A percentile compares a stretch with the other conserved stretches of the same genome.
phyloP scores from a whole-genome alignment of 1,139 yeast genomes.

The Candida frijolesensis region DNA sequence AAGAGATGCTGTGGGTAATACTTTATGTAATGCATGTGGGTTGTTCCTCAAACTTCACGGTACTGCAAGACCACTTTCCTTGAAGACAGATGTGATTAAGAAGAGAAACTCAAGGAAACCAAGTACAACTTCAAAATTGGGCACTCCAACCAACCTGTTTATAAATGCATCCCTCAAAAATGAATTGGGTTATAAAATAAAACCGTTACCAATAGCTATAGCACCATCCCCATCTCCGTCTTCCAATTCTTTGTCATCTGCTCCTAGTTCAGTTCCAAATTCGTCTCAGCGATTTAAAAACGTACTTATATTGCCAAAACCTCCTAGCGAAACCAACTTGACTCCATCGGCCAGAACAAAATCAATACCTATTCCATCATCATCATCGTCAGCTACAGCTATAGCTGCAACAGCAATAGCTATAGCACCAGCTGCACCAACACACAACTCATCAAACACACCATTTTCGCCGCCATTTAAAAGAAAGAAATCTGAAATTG shows the following conservation, averaged over 20 bases:
- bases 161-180: constrained; percentile 8
- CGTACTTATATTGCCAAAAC: constrained; percentile 48
- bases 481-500: constrained; percentile 44
- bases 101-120: constrained; percentile 48
- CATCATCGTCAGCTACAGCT: constrained; percentile 8
- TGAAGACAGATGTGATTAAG: constrained; percentile 60
- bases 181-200: constrained; percentile 5
- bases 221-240: constrained; percentile 14
- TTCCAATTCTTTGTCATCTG: constrained; percentile 13
- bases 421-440: constrained; percentile 2
- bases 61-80: constrained; percentile 56
- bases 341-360: constrained; percentile 8
- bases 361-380: constrained; percentile 17
- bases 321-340: constrained; percentile 19
- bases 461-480: constrained; percentile 31
- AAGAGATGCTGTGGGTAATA: constrained; percentile 56
- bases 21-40: constrained; percentile 65
- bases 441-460: constrained; percentile 24
- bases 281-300: constrained; percentile 33
- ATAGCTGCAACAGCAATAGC: constrained; percentile 20
- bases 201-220: constrained; percentile 9
- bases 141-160: constrained; percentile 6
- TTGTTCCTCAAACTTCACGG: constrained; percentile 59
- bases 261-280: constrained; percentile 13
- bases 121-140: constrained; percentile 11